phyloP scores from a whole-genome alignment of 176 grass and related monocot genomes.

The Ananas comosus region DNA sequence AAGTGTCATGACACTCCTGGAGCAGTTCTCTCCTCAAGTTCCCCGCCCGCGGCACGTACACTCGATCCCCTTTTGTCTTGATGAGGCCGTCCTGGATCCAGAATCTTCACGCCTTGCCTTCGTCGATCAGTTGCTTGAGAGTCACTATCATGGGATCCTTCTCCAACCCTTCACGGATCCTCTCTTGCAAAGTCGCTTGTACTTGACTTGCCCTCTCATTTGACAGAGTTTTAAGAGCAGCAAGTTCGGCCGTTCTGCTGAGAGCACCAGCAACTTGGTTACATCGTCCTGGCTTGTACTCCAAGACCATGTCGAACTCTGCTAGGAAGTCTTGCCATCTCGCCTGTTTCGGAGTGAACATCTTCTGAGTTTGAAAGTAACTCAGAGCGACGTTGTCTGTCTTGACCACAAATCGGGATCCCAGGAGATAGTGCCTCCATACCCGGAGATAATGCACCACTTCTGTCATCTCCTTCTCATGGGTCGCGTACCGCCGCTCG shows the following conservation, averaged over 20 bases:
- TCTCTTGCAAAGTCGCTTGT: not conserved
- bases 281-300: not conserved
- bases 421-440: not conserved
- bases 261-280: not conserved
- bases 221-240: not conserved
- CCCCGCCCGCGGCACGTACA: not conserved
- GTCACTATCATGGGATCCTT: not conserved
- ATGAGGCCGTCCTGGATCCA: not conserved
- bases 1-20: not conserved
- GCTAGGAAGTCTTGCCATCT: not conserved
- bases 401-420: not conserved
- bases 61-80: not conserved
- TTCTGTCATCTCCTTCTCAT: not conserved
- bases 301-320: not conserved
- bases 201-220: not conserved
- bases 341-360: not conserved
- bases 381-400: not conserved
- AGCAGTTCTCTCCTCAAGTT: not conserved
- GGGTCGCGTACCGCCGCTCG: not conserved
- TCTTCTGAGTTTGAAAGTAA: not conserved
- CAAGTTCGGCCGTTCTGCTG: not conserved
- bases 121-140: not conserved
- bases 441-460: not conserved
- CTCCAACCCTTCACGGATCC: not conserved
- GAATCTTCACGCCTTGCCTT: not conserved